phyloP scores from a whole-genome alignment of 2,329 filamentous ascomycete genomes.

The Fusarium tricinctum region DNA sequence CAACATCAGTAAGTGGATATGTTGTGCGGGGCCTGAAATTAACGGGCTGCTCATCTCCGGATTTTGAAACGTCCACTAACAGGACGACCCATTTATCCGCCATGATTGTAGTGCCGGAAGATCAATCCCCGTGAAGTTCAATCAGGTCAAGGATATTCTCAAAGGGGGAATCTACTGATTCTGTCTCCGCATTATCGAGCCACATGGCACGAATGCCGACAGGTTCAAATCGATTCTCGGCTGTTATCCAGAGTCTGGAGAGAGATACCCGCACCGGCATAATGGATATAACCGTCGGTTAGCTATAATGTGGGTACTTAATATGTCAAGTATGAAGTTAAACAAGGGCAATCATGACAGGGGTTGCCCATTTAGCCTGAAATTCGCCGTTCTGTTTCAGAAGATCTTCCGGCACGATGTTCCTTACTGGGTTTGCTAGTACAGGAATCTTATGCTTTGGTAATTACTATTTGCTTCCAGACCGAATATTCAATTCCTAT shows the following conservation, averaged over 20 bases:
- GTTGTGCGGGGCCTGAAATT: background rate
- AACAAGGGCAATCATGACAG: background rate
- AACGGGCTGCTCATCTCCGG: constrained; percentile 11
- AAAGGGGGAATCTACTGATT: background rate
- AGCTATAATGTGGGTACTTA: background rate
- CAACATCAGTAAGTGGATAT: background rate
- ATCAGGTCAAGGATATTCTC: constrained; percentile 2
- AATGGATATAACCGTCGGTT: background rate
- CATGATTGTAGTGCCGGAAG: constrained; percentile 19
- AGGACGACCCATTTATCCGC: constrained; percentile 12
- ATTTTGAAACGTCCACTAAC: constrained; percentile 7
- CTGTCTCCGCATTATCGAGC: constrained; percentile 22
- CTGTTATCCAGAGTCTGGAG: background rate
- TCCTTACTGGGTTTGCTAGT: background rate
- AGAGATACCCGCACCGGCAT: no score
- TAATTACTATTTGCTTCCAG: background rate
- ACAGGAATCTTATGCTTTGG: background rate
- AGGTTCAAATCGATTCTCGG: background rate
- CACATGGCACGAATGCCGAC: constrained; percentile 20
- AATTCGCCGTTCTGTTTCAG: constrained; percentile 1
- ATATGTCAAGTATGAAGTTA: background rate
- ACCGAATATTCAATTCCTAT: background rate
- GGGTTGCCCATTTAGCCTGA: constrained; percentile 22
- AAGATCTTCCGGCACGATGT: background rate
- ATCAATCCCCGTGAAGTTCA: constrained; percentile 15